Evolutionary conservation across 179 eudicot species (phyloP).

Genomic region (Beta corolliflora): DNA sequence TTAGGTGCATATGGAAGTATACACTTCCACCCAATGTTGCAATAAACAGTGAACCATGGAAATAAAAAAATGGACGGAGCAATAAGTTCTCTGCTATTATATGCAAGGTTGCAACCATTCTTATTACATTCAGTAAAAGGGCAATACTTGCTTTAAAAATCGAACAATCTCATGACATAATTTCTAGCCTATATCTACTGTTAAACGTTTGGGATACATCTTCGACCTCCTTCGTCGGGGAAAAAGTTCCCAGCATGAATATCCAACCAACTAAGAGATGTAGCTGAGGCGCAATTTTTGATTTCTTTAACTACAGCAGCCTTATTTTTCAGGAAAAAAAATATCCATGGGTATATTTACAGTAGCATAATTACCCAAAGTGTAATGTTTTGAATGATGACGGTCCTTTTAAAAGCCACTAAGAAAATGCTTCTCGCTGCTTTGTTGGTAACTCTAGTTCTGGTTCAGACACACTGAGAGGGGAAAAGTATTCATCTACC

Average conservation of each 20-base stretch:
- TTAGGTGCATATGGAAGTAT: background rate
- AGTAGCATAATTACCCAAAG: background rate
- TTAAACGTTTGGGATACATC: background rate
- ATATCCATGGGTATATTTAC: slow-evolving; percentile 1
- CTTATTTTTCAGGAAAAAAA: background rate
- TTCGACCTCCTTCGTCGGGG: background rate
- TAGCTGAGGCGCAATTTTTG: background rate
- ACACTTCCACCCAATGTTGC: background rate
- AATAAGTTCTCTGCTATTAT: background rate
- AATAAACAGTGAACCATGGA: background rate
- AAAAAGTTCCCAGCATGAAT: background rate
- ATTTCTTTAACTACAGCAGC: background rate
- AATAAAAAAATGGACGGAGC: too few species aligned
- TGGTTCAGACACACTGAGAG: slow-evolving; percentile 59
- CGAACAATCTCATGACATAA: too few species aligned
- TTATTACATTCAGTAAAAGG: too few species aligned
- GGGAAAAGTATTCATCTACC: slow-evolving; percentile 81
- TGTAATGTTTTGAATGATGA: slow-evolving; percentile 5
- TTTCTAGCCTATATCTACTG: background rate
- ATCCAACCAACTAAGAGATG: background rate
- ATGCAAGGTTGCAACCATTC: background rate
- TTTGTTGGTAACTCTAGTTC: slow-evolving; percentile 77
- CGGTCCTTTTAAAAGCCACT: slow-evolving; percentile 17
- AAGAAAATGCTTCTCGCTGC: slow-evolving; percentile 69
- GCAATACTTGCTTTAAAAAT: too few species aligned